Percentiles rank a stretch among this genome's conserved stretches.
Evolutionary conservation across 2,329 filamentous ascomycete genomes (phyloP).

Genomic region (Neofusicoccum umdonicola): DNA sequence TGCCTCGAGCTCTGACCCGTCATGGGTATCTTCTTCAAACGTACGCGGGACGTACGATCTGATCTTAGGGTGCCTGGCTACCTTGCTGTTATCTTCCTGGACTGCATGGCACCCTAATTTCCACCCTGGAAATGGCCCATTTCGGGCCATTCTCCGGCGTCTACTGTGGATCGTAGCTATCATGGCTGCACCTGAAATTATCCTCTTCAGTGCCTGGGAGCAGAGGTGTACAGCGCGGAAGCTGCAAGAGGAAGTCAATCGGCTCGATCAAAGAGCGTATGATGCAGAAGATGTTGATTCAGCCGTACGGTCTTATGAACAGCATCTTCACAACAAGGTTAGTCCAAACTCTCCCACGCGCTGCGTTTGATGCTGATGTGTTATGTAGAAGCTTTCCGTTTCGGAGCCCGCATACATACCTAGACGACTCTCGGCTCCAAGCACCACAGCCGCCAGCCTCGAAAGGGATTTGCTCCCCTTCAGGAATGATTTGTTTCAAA

Average conservation of each 20-base stretch:
- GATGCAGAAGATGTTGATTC: background rate
- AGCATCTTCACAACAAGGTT: background rate
- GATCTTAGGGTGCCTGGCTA: constrained; percentile 25
- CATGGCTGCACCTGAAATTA: constrained; percentile 24
- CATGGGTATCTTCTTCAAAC: constrained; percentile 22
- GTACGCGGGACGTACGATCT: constrained; percentile 25
- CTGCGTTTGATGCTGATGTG: background rate
- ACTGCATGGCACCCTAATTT: constrained; percentile 30
- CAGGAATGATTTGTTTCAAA: background rate
- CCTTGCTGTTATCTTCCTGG: constrained; percentile 27
- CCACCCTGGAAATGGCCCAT: background rate
- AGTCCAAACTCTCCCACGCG: background rate
- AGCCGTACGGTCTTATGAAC: background rate
- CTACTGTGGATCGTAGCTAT: constrained; percentile 24
- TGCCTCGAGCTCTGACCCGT: background rate
- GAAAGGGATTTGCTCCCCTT: background rate
- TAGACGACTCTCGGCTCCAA: background rate
- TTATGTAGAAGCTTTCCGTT: background rate
- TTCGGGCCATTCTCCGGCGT: constrained; percentile 12
- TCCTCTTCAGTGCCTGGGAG: constrained; percentile 26
- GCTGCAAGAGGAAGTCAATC: constrained; percentile 20
- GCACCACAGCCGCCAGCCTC: background rate
- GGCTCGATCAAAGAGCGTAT: background rate
- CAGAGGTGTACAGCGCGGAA: constrained; percentile 22
- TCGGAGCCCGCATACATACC: background rate